Base-by-base conservation (phyloP, 768 basidiomycete genomes). In the Xerocomellus chrysenteron region DNA sequence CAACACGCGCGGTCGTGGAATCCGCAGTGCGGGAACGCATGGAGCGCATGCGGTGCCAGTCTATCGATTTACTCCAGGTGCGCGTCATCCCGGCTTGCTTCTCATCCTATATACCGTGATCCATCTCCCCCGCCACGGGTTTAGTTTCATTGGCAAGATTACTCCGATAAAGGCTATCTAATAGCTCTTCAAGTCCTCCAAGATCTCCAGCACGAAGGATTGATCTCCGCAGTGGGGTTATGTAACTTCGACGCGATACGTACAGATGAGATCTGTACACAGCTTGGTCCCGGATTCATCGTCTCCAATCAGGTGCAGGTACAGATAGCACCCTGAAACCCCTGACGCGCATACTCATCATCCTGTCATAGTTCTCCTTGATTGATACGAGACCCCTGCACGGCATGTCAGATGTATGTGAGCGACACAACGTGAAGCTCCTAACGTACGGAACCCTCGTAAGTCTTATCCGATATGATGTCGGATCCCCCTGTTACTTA, bases 221-320 rank as follows among this genome's bases (percentile, higher is more conserved):
- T 80, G 57, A 87, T 92, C 59, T 73, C 78, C 19, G 78, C 83
- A 16, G 78, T 93, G 26, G 91, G 91, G 3, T 75, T 93, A 42
- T 88, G 87, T 71, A 93, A 93, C 68, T 93, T 93, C 61, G 90
- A 93, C 71, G 73, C 89, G 1, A 78, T 80, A 44, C 78, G 81
- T 47, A 88, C 84, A 39, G 87, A 90, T 66, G 89, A 92, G 69
- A 90, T 92, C 50, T 93, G 92, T 71, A 82, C 85, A 16, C 78
- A 82, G 46, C 73, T 91, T 24, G 89, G 88, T 5, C 82, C 83
- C 1, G 87, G 85, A 4, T 79, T 78, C 32, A 82, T 93, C 46
- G 87, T 89, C 36, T 87, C 90, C 11, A 92, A 93, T 69, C 91
- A 93, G 73, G 84, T 93, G 9, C 90, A 88, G 79, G 90, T 90